phyloP scores from a whole-genome alignment of 1,139 yeast species.

The Tardiomyces blankii region DNA sequence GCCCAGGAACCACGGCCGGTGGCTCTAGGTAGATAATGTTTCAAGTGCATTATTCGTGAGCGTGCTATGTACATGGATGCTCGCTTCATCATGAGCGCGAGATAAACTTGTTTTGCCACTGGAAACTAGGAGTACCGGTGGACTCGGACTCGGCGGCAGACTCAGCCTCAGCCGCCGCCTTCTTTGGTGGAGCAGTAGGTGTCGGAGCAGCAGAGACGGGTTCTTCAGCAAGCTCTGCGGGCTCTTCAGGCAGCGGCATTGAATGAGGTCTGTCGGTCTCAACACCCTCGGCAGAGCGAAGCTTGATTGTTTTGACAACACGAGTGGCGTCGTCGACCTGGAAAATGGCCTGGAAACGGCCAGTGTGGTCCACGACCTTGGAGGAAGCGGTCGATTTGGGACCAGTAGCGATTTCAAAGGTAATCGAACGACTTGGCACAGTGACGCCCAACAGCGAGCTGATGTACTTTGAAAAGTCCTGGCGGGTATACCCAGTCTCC shows the following conservation, averaged over 20 bases:
- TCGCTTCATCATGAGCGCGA: no score
- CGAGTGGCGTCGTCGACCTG: conserved; percentile 2
- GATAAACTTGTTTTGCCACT: conserved; percentile 19
- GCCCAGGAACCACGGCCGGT: no score
- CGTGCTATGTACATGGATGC: no score
- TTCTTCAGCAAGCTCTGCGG: no score
- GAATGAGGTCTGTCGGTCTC: conserved; percentile 4
- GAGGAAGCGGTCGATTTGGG: conserved; percentile 1
- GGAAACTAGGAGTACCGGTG: conserved; percentile 9
- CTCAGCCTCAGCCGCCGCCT: not conserved
- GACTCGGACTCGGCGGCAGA: conserved; percentile 2
- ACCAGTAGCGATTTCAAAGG: not conserved
- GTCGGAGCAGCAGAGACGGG: no score
- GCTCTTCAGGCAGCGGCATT: conserved; percentile 2
- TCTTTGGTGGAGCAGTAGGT: no score
- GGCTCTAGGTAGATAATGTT: no score
- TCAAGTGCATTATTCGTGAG: no score
- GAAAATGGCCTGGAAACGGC: conserved; percentile 4
- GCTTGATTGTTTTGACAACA: not conserved
- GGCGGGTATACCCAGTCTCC: not conserved
- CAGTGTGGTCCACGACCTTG: conserved; percentile 5
- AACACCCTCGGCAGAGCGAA: conserved; percentile 1
- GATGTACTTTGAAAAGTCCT: not conserved
- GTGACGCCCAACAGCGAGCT: not conserved
- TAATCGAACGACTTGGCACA: not conserved